These are phyloP conservation scores for Quercus mongolica DNA, from an alignment of 306 rosid genomes.

Conservation along the genomic window DNA sequence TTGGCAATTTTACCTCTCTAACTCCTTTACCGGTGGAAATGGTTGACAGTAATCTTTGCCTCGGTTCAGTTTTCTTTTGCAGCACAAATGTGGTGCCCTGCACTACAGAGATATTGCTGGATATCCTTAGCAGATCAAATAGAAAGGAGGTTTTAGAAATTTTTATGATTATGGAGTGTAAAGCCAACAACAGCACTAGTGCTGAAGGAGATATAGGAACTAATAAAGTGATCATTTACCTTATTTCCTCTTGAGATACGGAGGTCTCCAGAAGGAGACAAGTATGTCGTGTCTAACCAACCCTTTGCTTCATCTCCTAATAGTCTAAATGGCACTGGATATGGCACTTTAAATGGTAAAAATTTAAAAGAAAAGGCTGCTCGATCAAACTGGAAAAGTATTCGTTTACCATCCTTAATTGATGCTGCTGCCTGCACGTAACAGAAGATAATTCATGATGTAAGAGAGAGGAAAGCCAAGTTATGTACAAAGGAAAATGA, in stretches of 20 bases:
- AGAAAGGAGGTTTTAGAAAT: not conserved
- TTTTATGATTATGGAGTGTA: not conserved
- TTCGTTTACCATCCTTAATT: conserved; percentile 75
- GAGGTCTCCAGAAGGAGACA: conserved; percentile 81
- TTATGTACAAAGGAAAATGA: not conserved
- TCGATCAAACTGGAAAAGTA: conserved; percentile 84
- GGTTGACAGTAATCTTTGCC: conserved; percentile 71
- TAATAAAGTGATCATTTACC: conserved; percentile 45
- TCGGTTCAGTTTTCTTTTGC: conserved; percentile 79
- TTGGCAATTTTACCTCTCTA: conserved; percentile 44
- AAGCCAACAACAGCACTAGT: not conserved
- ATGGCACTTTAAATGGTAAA: conserved; percentile 97
- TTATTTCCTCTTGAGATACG: conserved; percentile 96
- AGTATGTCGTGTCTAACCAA: conserved; percentile 93
- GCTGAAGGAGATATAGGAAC: not conserved
- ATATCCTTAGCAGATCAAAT: conserved; percentile 36
- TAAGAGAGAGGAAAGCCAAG: not conserved
- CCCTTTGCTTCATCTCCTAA: conserved; percentile 98
- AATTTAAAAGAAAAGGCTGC: conserved; percentile 85
- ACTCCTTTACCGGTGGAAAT: conserved; percentile 58
- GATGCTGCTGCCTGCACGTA: conserved; percentile 75
- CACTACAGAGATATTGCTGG: conserved; percentile 64
- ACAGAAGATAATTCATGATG: not conserved
- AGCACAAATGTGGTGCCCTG: conserved; percentile 98
- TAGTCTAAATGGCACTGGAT: conserved; percentile 94